A percentile compares a stretch with the other conserved stretches of the same genome.
Evolutionary conservation across 73 alveolate species (phyloP).

Genomic region (Paramecium primaurelia): DNA sequence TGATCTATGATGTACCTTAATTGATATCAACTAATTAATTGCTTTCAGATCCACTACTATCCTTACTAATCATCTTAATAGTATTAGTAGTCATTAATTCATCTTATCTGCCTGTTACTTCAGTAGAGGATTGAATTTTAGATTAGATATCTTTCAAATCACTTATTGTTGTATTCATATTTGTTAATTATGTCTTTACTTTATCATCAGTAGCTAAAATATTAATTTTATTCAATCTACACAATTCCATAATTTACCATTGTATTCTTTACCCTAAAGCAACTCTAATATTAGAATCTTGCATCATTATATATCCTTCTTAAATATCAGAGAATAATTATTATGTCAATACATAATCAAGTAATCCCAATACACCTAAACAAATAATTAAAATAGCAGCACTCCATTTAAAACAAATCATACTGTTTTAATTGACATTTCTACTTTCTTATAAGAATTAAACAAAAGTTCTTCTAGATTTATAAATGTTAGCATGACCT

Average conservation of each 20-base stretch:
- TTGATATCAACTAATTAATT: slow-evolving; percentile 14
- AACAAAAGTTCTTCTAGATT: slow-evolving; percentile 51
- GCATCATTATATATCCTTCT: slow-evolving; percentile 23
- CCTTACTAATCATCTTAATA: slow-evolving; percentile 26
- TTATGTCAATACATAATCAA: slow-evolving; percentile 46
- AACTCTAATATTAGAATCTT: slow-evolving; percentile 40
- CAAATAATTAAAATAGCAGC: slow-evolving; percentile 30
- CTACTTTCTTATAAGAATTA: slow-evolving; percentile 51
- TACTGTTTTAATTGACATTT: slow-evolving; percentile 31
- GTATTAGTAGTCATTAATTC: not conserved
- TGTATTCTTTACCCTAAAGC: slow-evolving; percentile 34
- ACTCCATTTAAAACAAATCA: slow-evolving; percentile 60
- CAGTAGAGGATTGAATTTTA: not conserved
- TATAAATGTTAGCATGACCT: slow-evolving; percentile 57
- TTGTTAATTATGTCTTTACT: not conserved
- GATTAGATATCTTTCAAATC: not conserved
- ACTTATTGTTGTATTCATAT: slow-evolving; percentile 20
- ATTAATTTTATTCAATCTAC: slow-evolving; percentile 29
- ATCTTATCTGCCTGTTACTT: not conserved
- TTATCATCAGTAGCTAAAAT: not conserved
- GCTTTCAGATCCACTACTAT: not conserved
- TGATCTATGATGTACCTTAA: slow-evolving; percentile 40
- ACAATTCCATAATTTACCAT: slow-evolving; percentile 8
- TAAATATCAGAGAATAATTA: slow-evolving; percentile 13
- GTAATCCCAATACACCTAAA: slow-evolving; percentile 38